Evolutionary conservation across 176 grass and related monocot species (phyloP).

Genomic region (Oryza nivara): DNA sequence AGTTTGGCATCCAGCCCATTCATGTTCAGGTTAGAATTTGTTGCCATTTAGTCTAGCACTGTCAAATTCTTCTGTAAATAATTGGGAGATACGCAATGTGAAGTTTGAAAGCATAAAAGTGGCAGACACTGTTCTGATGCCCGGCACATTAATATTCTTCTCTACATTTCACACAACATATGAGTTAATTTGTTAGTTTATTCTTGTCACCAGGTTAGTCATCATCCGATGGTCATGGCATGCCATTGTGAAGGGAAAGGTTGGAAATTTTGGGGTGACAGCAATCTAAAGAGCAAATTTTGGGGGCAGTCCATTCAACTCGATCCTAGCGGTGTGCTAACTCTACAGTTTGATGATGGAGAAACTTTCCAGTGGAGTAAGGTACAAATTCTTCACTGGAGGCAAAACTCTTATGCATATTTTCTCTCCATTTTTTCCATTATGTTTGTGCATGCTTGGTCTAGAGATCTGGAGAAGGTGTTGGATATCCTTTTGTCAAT

Average conservation of each 20-base stretch:
- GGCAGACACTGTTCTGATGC: not conserved
- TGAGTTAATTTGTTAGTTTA: slow-evolving; percentile 37
- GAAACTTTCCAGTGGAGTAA: slow-evolving; percentile 94
- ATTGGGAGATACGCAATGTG: not conserved
- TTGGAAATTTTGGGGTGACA: slow-evolving; percentile 93
- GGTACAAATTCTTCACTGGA: slow-evolving; percentile 48
- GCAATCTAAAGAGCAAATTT: slow-evolving; percentile 86
- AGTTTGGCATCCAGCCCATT: slow-evolving; percentile 28
- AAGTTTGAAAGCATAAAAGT: slow-evolving; percentile 15
- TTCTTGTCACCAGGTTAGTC: slow-evolving; percentile 76
- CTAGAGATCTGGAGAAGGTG: slow-evolving; percentile 14
- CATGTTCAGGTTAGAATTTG: slow-evolving; percentile 30
- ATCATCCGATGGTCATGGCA: slow-evolving; percentile 91
- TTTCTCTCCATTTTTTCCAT: slow-evolving; percentile 1
- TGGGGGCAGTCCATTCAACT: slow-evolving; percentile 90
- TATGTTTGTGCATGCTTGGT: not conserved
- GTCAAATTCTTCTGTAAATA: slow-evolving; percentile 20
- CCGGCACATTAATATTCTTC: slow-evolving; percentile 11
- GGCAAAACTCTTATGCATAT: not conserved
- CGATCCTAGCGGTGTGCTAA: slow-evolving; percentile 75
- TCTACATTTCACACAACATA: not conserved
- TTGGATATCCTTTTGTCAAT: slow-evolving; percentile 17
- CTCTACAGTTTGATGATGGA: slow-evolving; percentile 92
- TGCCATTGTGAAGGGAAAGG: slow-evolving; percentile 92
- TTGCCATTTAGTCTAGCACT: not conserved